Conservation (phyloP, 2,329 filamentous ascomycete species). For the Pseudopithomyces maydicus region DNA sequence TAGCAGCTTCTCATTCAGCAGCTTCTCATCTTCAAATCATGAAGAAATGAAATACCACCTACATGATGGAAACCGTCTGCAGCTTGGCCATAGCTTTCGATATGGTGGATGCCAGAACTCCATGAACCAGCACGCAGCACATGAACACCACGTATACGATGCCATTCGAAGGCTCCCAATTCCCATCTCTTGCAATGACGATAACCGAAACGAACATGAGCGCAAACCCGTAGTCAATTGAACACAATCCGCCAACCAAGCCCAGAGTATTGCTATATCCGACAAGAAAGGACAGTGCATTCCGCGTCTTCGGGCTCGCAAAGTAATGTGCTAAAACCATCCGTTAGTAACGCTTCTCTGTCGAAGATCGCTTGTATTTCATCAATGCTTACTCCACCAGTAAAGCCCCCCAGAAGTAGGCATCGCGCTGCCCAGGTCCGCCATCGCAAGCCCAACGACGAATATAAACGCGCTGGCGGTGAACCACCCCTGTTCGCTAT, state of each 20-base stretch:
- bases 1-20: too few species aligned
- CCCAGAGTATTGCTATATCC: slow-evolving; percentile 67
- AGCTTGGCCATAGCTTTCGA: slow-evolving; percentile 64
- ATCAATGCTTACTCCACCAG: slow-evolving; percentile 52
- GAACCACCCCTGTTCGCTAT: slow-evolving; percentile 62
- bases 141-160: slow-evolving; percentile 64
- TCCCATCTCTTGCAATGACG: slow-evolving; percentile 61
- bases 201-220: slow-evolving; percentile 65
- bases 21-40: not conserved
- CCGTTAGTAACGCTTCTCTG: slow-evolving; percentile 16
- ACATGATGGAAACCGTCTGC: slow-evolving; percentile 60
- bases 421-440: slow-evolving; percentile 52
- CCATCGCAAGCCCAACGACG: slow-evolving; percentile 64
- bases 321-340: slow-evolving; percentile 56
- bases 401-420: slow-evolving; percentile 65
- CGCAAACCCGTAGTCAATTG: slow-evolving; percentile 64
- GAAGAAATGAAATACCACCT: not conserved
- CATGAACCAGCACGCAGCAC: slow-evolving; percentile 59
- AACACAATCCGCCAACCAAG: slow-evolving; percentile 63
- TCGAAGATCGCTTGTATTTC: too few species aligned
- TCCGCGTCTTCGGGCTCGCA: slow-evolving; percentile 58
- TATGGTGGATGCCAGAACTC: slow-evolving; percentile 57
- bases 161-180: slow-evolving; percentile 61
- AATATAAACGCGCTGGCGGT: slow-evolving; percentile 63
- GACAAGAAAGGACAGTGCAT: slow-evolving; percentile 64